Conservation (phyloP, 768 basidiomycete genomes). For the Trametes cingulata region DNA sequence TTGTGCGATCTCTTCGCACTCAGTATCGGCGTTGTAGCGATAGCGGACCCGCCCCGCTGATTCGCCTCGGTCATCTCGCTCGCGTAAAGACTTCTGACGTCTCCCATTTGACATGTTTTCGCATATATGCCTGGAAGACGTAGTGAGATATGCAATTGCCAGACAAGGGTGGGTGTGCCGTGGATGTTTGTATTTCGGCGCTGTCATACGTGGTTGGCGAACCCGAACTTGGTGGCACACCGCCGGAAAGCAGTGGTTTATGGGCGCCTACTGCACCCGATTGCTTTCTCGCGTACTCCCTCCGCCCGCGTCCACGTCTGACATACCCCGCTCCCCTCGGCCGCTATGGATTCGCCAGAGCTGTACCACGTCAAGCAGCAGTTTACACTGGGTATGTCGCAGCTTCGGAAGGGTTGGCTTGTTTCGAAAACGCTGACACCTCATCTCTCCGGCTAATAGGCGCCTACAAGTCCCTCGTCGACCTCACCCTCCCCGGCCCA, state of each 20-base stretch:
- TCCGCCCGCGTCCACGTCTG: background rate
- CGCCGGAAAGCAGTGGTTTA: background rate
- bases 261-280: background rate
- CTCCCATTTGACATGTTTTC: too few relatives aligned
- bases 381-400: constrained; percentile 63
- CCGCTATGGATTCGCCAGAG: constrained; percentile 56
- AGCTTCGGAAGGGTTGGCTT: background rate
- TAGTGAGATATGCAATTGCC: too few relatives aligned
- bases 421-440: background rate
- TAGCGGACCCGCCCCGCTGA: too few relatives aligned
- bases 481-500: constrained; percentile 55
- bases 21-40: too few relatives aligned
- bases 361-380: constrained; percentile 74
- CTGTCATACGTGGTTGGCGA: too few relatives aligned
- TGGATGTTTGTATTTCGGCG: too few relatives aligned
- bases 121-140: too few relatives aligned
- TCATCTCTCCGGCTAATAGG: constrained; percentile 38
- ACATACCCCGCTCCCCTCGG: background rate
- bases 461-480: constrained; percentile 65
- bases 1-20: too few relatives aligned
- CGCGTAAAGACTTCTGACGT: too few relatives aligned
- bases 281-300: background rate
- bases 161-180: background rate
- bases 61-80: too few relatives aligned
- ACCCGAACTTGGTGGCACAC: too few relatives aligned